phyloP scores from a whole-genome alignment of 768 basidiomycete genomes.

The Kwoniella sp. region DNA sequence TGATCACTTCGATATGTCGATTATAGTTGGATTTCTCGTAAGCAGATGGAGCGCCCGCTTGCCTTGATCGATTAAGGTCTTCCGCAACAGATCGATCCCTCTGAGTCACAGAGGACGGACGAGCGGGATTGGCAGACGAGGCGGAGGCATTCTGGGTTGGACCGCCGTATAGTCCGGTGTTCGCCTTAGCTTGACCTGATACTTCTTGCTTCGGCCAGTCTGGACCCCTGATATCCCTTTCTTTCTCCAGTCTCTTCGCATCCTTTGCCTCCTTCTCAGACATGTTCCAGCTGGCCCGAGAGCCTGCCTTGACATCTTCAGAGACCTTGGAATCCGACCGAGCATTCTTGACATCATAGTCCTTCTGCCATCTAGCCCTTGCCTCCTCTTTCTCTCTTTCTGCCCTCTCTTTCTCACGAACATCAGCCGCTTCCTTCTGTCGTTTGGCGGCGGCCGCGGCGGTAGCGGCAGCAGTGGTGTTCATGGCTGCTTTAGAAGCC shows the following conservation, averaged over 20 bases:
- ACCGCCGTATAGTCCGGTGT: too few relatives aligned
- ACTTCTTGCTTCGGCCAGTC: constrained; percentile 9
- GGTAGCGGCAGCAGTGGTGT: not conserved
- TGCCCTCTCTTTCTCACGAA: not conserved
- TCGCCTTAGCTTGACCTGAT: too few relatives aligned
- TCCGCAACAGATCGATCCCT: constrained; percentile 1
- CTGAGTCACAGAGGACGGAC: not conserved
- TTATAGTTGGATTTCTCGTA: constrained; percentile 9
- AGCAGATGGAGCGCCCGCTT: not conserved
- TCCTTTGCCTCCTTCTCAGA: not conserved
- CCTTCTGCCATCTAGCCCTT: not conserved
- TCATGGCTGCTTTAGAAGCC: not conserved
- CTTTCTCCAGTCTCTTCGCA: not conserved
- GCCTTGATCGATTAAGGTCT: not conserved
- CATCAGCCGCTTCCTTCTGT: not conserved
- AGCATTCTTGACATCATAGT: not conserved
- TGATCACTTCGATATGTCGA: constrained; percentile 38
- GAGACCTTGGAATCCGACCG: not conserved
- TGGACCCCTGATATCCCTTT: constrained; percentile 14
- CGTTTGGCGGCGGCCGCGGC: not conserved
- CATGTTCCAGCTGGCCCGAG: not conserved
- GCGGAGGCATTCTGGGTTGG: constrained; percentile 2
- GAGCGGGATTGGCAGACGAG: not conserved
- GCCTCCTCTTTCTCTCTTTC: constrained; percentile 10
- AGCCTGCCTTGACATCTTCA: not conserved